A percentile compares a stretch with the other conserved stretches of the same genome.
phyloP scores from a whole-genome alignment of 2,329 filamentous ascomycete genomes.

The Monilinia laxa region DNA sequence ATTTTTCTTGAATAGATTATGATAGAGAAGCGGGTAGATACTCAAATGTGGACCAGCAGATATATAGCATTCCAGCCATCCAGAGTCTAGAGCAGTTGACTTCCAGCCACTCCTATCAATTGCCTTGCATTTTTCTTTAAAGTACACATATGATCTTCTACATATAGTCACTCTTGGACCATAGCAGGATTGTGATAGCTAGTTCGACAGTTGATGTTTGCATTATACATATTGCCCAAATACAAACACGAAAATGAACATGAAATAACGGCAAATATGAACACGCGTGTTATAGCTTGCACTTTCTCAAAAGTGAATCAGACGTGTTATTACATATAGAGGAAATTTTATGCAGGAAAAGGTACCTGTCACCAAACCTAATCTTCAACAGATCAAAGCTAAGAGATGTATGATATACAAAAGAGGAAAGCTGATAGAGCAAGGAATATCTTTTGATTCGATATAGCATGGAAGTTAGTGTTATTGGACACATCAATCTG shows the following conservation, averaged over 20 bases:
- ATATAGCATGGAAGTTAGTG: neutral
- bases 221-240: neutral
- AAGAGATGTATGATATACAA: neutral
- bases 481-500: neutral
- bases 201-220: neutral
- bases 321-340: neutral
- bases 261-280: neutral
- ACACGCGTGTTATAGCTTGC: neutral
- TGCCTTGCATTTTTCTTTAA: too few relatives aligned
- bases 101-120: too few relatives aligned
- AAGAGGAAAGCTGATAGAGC: neutral
- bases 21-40: neutral
- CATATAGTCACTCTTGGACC: too few relatives aligned
- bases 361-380: neutral
- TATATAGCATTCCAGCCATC: neutral
- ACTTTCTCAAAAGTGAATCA: neutral
- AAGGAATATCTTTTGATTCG: neutral
- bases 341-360: neutral
- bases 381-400: neutral
- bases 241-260: neutral
- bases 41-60: neutral
- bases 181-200: accelerated
- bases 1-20: neutral
- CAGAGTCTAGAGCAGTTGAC: too few relatives aligned
- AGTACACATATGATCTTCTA: too few relatives aligned